phyloP scores from a whole-genome alignment of 306 rosid species.

The Lathyrus aphaca region DNA sequence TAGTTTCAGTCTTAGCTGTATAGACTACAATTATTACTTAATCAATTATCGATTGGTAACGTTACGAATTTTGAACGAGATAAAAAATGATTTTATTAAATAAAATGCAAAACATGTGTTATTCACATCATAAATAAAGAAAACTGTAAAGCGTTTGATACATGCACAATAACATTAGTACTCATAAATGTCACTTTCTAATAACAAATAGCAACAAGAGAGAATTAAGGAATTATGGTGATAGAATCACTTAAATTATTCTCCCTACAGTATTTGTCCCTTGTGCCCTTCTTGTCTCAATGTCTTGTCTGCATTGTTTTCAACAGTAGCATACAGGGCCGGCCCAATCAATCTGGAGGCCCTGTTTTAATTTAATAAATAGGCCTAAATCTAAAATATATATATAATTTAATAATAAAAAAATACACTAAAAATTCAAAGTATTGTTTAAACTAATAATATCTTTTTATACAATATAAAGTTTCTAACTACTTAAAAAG shows the following conservation, averaged over 20 bases:
- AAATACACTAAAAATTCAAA: no score
- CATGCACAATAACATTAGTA: slow-evolving; percentile 8
- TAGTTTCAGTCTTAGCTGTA: no score
- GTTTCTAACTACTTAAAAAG: no score
- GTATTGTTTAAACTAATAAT: no score
- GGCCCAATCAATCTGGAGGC: no score
- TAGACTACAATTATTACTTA: no score
- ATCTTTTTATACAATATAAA: no score
- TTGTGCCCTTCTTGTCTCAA: slow-evolving; percentile 50
- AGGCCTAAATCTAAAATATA: no score
- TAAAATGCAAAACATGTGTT: slow-evolving; percentile 33
- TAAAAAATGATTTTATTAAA: background rate
- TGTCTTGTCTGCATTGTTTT: slow-evolving; percentile 47
- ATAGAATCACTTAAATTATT: slow-evolving; percentile 31
- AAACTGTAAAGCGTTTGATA: slow-evolving; percentile 12
- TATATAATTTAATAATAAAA: no score
- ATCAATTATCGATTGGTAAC: no score
- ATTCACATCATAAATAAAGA: slow-evolving; percentile 32
- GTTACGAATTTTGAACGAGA: background rate
- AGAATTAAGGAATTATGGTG: slow-evolving; percentile 45
- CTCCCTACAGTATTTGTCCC: slow-evolving; percentile 48
- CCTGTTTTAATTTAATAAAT: no score
- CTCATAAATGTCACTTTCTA: slow-evolving; percentile 34
- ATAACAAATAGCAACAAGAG: slow-evolving; percentile 32
- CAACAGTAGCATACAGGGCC: slow-evolving; percentile 31